Base-by-base conservation (phyloP, 768 basidiomycete species). In the Mycena haematopus region DNA sequence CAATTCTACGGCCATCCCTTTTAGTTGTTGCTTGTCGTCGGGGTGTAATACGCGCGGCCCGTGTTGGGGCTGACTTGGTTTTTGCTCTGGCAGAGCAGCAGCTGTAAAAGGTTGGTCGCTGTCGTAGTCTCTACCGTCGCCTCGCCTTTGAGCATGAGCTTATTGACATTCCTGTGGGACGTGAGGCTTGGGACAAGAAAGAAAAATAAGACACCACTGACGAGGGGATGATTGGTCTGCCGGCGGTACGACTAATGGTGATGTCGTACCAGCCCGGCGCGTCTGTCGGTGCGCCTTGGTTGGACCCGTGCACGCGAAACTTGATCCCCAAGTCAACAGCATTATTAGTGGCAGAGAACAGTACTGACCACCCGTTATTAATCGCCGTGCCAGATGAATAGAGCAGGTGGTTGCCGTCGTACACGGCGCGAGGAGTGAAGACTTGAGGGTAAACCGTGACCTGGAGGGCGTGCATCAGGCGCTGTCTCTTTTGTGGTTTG, bases 31-130 rank as follows among this genome's bases (percentile, higher is more conserved):
- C 46, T 65, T 68, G 49, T 59, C 68, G 3, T 60, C 70, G 19
- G 44, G 22, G 69, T 73, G 53, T 75, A 79, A 46, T 76, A 79
- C 0, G 78, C 71, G 3, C 56, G 74, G 0, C 71, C 65, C 7
- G 72, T 79, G 61, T 79, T 75, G 0, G 77, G 74, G 36, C 73
- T 74, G 44, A 66, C 72, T 69, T 76, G 53, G 19, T 79, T 78
- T 0, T 73, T 72, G 0, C 65, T 70, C 36, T 79, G 78, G 2
- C 73, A 73, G 3, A 79, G 49, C 11, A 79, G 71, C 3, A 79
- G 67, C 14, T 79, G 78, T 0, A 79, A 40, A 1, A 79, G 38
- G n/a, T 73, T 79, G 0, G 72, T 58, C 0, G 77, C 76, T 10
- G 72, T 68, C 0, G 68, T 22, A 3, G 74, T 74, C 10, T 73